Base-by-base conservation (phyloP, 2,329 filamentous ascomycete species). In the Lizonia empirigonia region DNA sequence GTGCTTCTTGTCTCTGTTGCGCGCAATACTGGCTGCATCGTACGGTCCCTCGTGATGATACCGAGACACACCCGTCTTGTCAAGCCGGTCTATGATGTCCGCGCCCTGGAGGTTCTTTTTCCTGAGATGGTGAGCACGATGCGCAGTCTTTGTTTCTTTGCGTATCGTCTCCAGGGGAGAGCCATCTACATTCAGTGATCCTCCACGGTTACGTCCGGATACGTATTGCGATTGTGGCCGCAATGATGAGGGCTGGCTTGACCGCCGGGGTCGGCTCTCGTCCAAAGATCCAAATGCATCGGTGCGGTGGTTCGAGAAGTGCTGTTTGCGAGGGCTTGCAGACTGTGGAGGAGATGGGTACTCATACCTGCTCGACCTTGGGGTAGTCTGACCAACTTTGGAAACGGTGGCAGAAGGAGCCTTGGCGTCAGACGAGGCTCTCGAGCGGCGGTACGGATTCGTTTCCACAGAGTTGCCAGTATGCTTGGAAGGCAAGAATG, bases 41-140 rank as follows among this genome's bases (percentile, higher is more conserved):
- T 89, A 97, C 0, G 93, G 93, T 0, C 93, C 92, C 58, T 88
- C 90, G 65, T 97, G 93, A 72, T 97, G 93, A 73, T 96, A 96
- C 2, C 81, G 75, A 15, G 80, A 81, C 41, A 83, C 82, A n/a
- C 62, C 61, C n/a, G 82, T 73, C 2, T 81, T 80, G 68, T 96
- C 93, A 1, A 97, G 83, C 5, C 79, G 77, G 70, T 97, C 93
- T 64, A 97, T 94, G 7, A 81, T 79, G 71, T 97, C 92, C 1
- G 90, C 82, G 36, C 82, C 82, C 20, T 86, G 83, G 13, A 87
- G 80, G 63, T 86, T 78, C 64, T 81, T 82, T 68, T 86, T 88
- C 62, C 81, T 82, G 38, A 89, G 80, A 69, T 88, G 86, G 2
- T 83, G 83, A 20, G 84, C 76, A 40, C 86, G 84, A 66, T 90